These are phyloP conservation scores for Nitzschia sp. DNA, from an alignment of 108 stramenopile genomes.

Conservation along the genomic window DNA sequence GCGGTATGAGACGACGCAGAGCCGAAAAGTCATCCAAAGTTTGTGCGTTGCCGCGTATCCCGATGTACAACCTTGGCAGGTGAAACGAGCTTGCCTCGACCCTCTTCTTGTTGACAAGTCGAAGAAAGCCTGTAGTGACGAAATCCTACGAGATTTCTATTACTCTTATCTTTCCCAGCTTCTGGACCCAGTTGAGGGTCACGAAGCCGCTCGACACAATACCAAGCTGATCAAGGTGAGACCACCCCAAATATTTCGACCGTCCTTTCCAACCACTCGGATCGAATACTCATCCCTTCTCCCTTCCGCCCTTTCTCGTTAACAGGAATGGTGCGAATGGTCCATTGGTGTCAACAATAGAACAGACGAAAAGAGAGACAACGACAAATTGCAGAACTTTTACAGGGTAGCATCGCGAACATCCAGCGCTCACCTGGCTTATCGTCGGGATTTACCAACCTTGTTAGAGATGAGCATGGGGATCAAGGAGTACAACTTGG, in stretches of 20 bases:
- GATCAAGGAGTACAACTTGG: constrained; percentile 52
- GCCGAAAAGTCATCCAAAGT: constrained; percentile 34
- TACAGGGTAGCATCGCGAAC: constrained; percentile 54
- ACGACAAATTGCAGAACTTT: constrained; percentile 43
- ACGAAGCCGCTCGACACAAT: constrained; percentile 66
- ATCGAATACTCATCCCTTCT: too few relatives aligned
- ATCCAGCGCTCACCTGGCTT: constrained; percentile 48
- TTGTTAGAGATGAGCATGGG: constrained; percentile 61
- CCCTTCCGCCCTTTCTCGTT: neutral
- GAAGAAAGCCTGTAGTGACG: neutral
- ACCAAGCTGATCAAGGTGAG: constrained; percentile 56
- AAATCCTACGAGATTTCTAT: constrained; percentile 40
- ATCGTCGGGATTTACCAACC: constrained; percentile 63
- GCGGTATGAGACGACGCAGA: constrained; percentile 10
- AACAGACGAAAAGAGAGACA: neutral
- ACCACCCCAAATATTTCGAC: neutral
- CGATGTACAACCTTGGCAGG: constrained; percentile 78
- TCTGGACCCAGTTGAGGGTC: constrained; percentile 67
- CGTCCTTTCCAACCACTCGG: too few relatives aligned
- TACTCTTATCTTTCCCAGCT: constrained; percentile 71
- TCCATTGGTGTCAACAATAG: constrained; percentile 23
- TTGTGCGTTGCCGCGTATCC: constrained; percentile 83
- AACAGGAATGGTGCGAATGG: constrained; percentile 71
- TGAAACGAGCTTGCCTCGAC: constrained; percentile 48
- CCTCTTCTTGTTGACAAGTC: neutral